Base-by-base conservation (phyloP, 495 filamentous ascomycete species). In the Penicillium cosmopolitanum region DNA sequence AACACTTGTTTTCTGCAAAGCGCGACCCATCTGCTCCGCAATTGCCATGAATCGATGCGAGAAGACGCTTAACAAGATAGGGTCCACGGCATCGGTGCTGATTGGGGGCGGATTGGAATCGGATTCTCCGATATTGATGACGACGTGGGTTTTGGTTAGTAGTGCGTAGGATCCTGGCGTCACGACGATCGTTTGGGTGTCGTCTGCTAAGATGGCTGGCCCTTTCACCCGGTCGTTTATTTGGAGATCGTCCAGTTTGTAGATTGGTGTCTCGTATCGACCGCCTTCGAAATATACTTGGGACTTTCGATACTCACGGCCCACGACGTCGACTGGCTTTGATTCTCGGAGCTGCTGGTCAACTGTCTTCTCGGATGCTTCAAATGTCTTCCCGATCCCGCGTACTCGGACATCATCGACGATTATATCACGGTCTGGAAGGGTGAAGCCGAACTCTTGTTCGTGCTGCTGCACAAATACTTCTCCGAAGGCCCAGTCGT, bases 381-480 rank as follows among this genome's bases (percentile, higher is more conserved):
- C 83, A 53, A 67, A 66, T 5, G 57, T 55, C 58, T 67, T 96
- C 72, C 91, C 74, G 33, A 97, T 96, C 12, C 93, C 93, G 54
- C 94, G 79, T 8, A 93, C 91, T 18, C 95, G 86, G 11, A 97
- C 88, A 73, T 97, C 94, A 57, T 98, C 95, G 23, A 98, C 85
- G 51, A 98, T 90, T 43, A 97, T 92, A 64, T 97, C 90, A 50
- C 94, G 81, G 47, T 58, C 60, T 8, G 93, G 91, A 3, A 96
- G 77, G 2, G 91, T 94, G 66, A 98, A 97, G 0, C 92, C 94
- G 70, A 97, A 98, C 66, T 97, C 95, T 64, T 94, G 93, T 36
- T 93, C 85, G 66, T 98, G 94, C 53, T 96, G 89, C 64, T 84
- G 83, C 12, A 94, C 80, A 61, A 98, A 98, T 0, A 89, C 92